Conservation (phyloP, 805 yeast genomes). For the Clavispora phyllophila region DNA sequence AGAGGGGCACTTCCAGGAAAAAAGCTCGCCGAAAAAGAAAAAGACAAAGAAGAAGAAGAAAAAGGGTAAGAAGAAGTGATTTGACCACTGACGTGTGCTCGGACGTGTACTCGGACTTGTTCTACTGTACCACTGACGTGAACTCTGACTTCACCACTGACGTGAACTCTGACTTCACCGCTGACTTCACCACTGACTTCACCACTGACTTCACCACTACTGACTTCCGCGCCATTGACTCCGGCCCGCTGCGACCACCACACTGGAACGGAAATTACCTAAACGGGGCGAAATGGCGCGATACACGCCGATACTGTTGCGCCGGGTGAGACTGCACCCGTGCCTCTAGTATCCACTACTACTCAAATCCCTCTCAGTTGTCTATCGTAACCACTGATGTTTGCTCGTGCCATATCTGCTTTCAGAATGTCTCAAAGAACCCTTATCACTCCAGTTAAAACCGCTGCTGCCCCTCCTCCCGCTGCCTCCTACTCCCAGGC, state of each 20-base stretch:
- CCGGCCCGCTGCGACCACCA: too few relatives aligned
- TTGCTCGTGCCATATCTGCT: background rate
- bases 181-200: too few relatives aligned
- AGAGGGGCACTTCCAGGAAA: conserved; percentile 16
- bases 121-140: background rate
- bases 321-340: background rate
- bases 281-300: too few relatives aligned
- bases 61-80: conserved; percentile 21
- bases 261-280: background rate
- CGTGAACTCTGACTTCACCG: too few relatives aligned
- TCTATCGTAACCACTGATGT: background rate
- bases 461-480: conserved; percentile 87
- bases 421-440: conserved; percentile 16
- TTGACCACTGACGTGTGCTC: background rate
- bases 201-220: too few relatives aligned
- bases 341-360: background rate
- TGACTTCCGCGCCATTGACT: too few relatives aligned
- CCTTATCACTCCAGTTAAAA: conserved; percentile 36
- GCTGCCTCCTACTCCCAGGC: conserved; percentile 98
- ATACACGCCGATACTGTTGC: background rate
- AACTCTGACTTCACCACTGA: too few relatives aligned
- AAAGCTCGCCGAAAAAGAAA: conserved; percentile 2
- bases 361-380: background rate
- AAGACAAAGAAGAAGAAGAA: conserved; percentile 18
- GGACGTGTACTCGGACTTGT: too few relatives aligned